Evolutionary conservation across 345 rosid species (phyloP).

Genomic region (Eutrema heterophyllum): DNA sequence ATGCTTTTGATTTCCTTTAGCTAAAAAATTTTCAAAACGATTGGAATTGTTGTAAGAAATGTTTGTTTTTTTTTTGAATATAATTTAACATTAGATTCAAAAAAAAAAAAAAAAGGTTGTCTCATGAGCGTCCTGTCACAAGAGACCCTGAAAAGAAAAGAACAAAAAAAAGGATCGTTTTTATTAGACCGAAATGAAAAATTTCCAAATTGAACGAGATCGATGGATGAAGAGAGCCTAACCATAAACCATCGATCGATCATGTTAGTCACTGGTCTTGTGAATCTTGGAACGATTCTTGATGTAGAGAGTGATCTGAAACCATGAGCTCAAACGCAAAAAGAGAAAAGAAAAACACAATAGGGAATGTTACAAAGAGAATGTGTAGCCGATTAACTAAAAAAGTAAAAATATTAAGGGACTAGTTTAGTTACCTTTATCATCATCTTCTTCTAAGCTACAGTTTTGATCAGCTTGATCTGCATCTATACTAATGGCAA

Average conservation of each 20-base stretch:
- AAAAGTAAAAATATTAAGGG: not conserved
- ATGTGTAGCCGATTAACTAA: not conserved
- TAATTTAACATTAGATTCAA: too few species aligned
- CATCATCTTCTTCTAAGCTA: slow-evolving; percentile 83
- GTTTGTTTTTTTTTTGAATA: too few species aligned
- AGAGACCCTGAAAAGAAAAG: slow-evolving; percentile 64
- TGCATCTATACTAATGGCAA: slow-evolving; percentile 73
- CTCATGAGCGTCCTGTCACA: slow-evolving; percentile 94
- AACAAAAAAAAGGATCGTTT: not conserved
- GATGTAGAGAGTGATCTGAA: slow-evolving; percentile 88
- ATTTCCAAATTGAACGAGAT: not conserved
- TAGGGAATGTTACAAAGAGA: not conserved
- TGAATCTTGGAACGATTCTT: slow-evolving; percentile 69
- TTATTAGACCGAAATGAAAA: not conserved
- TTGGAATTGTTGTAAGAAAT: too few species aligned
- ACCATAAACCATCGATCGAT: slow-evolving; percentile 89
- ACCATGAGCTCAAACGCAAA: slow-evolving; percentile 60
- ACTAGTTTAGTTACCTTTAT: slow-evolving; percentile 59
- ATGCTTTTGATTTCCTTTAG: too few species aligned
- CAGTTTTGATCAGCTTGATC: slow-evolving; percentile 37
- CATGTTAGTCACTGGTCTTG: slow-evolving; percentile 75
- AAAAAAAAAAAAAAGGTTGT: too few species aligned
- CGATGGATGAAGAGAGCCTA: slow-evolving; percentile 5
- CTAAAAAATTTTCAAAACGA: too few species aligned
- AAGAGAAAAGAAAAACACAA: too few species aligned